phyloP scores from a whole-genome alignment of 805 yeast genomes.

The Candida stauntonica region DNA sequence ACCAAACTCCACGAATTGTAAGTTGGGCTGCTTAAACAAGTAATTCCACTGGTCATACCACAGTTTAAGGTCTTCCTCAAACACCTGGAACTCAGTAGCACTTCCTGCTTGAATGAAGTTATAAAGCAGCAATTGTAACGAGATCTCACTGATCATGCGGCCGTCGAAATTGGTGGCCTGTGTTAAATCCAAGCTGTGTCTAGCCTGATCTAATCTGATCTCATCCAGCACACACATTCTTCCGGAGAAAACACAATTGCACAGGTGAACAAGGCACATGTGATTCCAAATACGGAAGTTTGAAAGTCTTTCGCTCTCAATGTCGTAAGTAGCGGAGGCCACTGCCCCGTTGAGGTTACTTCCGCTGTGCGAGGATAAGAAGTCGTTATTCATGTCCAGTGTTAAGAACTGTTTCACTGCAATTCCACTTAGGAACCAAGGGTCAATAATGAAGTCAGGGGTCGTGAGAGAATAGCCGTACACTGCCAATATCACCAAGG shows the following conservation, averaged over 20 bases:
- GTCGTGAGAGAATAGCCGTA: constrained; percentile 60
- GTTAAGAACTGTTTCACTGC: constrained; percentile 62
- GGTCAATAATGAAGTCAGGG: constrained; percentile 51
- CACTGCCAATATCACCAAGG: constrained; percentile 59
- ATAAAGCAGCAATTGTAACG: constrained; percentile 54
- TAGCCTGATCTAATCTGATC: constrained; percentile 52
- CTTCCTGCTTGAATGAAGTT: constrained; percentile 45
- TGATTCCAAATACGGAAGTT: constrained; percentile 69
- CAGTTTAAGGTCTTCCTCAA: constrained; percentile 43
- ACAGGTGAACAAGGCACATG: constrained; percentile 59
- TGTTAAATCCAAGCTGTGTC: constrained; percentile 50
- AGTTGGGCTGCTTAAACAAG: constrained; percentile 62
- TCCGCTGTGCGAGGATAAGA: constrained; percentile 12
- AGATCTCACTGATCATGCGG: constrained; percentile 75
- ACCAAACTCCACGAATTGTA: constrained; percentile 70
- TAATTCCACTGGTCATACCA: constrained; percentile 74
- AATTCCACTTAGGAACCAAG: constrained; percentile 63
- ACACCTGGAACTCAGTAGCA: constrained; percentile 28
- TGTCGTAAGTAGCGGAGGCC: constrained; percentile 14
- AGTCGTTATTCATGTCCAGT: constrained; percentile 34
- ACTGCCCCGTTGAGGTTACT: constrained; percentile 15
- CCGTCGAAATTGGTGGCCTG: constrained; percentile 75
- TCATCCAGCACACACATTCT: constrained; percentile 60
- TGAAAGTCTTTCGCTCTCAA: constrained; percentile 36
- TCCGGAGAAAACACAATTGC: constrained; percentile 63